Conservation (phyloP, 2,329 filamentous ascomycete species). For the Aspergillus tamarii region DNA sequence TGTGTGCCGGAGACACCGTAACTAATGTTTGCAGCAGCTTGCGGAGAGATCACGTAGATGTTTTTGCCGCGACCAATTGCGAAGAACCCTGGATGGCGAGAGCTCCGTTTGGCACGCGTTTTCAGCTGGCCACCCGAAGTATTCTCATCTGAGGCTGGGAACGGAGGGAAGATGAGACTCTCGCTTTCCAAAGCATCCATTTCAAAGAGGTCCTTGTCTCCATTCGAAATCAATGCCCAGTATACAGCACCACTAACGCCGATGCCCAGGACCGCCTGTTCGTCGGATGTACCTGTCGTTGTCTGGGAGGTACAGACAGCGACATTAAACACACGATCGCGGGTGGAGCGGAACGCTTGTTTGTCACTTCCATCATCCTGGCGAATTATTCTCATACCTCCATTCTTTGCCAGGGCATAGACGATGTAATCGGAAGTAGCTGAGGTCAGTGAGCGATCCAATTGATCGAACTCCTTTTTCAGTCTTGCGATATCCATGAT, state of each 20-base stretch:
- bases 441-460: constrained; percentile 89
- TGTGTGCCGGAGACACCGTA: constrained; percentile 56
- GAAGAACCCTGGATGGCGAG: constrained; percentile 88
- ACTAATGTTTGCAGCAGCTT: constrained; percentile 53
- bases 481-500: constrained; percentile 91
- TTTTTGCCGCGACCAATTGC: constrained; percentile 94
- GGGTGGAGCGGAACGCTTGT: constrained; percentile 86
- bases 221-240: constrained; percentile 80
- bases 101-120: constrained; percentile 89
- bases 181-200: constrained; percentile 79
- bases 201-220: constrained; percentile 77
- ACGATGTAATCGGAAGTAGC: constrained; percentile 90
- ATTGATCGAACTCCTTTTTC: constrained; percentile 97
- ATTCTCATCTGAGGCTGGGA: constrained; percentile 83
- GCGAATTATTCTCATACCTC: constrained; percentile 87
- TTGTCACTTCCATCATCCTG: constrained; percentile 92
- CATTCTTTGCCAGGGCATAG: constrained; percentile 91
- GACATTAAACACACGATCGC: constrained; percentile 94
- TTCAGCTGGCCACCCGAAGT: constrained; percentile 90
- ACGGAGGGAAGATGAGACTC: constrained; percentile 86
- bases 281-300: constrained; percentile 57
- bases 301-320: constrained; percentile 72
- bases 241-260: constrained; percentile 96
- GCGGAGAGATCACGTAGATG: constrained; percentile 80
- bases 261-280: constrained; percentile 86